A percentile compares a stretch with the other conserved stretches of the same genome.
Conservation (phyloP, 2,329 filamentous ascomycete genomes). For the Aquanectria penicillioides region DNA sequence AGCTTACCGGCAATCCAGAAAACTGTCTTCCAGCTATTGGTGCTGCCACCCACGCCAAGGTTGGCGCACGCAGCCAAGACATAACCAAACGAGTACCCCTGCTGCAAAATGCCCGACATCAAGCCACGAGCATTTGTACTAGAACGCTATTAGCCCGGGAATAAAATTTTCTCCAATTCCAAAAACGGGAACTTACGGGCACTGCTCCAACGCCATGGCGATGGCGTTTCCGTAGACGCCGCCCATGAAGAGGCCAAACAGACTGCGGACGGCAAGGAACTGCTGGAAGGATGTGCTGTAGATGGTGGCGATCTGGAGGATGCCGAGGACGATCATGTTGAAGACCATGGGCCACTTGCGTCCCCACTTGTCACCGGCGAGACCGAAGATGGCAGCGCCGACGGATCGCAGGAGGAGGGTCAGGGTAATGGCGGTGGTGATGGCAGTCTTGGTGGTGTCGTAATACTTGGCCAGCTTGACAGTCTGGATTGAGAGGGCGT, state of each 20-base stretch:
- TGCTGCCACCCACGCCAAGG: conserved; percentile 73
- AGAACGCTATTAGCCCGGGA: conserved; percentile 32
- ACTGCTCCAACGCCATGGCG: conserved; percentile 80
- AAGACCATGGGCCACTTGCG: conserved; percentile 86
- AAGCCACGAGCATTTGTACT: conserved; percentile 76
- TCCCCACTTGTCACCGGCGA: conserved; percentile 82
- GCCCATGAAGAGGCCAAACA: conserved; percentile 85
- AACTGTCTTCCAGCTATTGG: conserved; percentile 77
- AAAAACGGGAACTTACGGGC: conserved; percentile 60
- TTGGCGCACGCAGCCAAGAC: conserved; percentile 81
- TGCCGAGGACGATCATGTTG: conserved; percentile 78
- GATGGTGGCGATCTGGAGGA: conserved; percentile 79
- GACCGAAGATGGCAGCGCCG: conserved; percentile 79
- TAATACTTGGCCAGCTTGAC: conserved; percentile 71
- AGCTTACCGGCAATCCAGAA: conserved; percentile 72
- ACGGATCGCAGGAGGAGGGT: conserved; percentile 79
- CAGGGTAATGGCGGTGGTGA: conserved; percentile 79
- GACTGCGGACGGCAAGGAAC: conserved; percentile 77
- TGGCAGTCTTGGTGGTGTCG: conserved; percentile 66
- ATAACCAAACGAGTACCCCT: conserved; percentile 84
- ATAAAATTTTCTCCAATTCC: conserved; percentile 32
- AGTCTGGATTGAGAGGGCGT: conserved; percentile 82
- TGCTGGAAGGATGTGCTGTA: conserved; percentile 77
- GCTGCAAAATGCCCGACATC: conserved; percentile 84
- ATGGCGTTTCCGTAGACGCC: conserved; percentile 83